Evolutionary conservation across 352 stramenopile genomes (phyloP), one percentile per base, ranked within the genome.

Genomic region (Labyrinthula sp.): DNA sequence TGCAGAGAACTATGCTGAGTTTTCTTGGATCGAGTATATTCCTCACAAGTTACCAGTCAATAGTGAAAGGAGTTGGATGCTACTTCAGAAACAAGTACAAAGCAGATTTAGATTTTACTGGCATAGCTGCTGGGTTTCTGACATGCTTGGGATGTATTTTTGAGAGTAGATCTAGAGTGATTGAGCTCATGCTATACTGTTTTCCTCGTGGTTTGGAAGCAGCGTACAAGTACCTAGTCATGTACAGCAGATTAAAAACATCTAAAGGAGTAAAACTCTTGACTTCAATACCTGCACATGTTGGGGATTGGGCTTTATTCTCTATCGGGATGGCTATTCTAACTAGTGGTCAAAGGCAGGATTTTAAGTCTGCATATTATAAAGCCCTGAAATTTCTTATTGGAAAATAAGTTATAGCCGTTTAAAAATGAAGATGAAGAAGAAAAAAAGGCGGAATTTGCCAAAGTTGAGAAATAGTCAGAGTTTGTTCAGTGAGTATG

Each of bases 111-210:
- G 40, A 21, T 7, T 56, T 37, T 37, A 37, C 48, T 14, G 36
- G 21, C 12, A 10, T 12, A n/a, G 38, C 43, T 6, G 47, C 47
- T 1, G 47, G 38, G n/a, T 26, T 56, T 30, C 47, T 56, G 20
- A 54, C 38, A 15, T 28, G 45, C 8, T 14, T 52, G 5, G 18
- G 20, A 12, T 38, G 28, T 0, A 25, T 17, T 5, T 45, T 56
- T n/a, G 47, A 56, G 47, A 14, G 15, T 1, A 14, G 14, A 3
- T 54, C 40, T 18, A 37, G 47, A 20, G 29, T 56, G 18, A 43
- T 30, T 4, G 47, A 56, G 29, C 47, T 56, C 4, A 56, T 56
- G 47, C 47, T 56, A 23, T 56, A 56, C 47, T 56, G 47, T 29
- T 6, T 56, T 28, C 47, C 47, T 17, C 29, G 35, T n/a, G 36